Base-by-base conservation (phyloP, 495 filamentous ascomycete species). In the Aspergillus mulundensis region DNA sequence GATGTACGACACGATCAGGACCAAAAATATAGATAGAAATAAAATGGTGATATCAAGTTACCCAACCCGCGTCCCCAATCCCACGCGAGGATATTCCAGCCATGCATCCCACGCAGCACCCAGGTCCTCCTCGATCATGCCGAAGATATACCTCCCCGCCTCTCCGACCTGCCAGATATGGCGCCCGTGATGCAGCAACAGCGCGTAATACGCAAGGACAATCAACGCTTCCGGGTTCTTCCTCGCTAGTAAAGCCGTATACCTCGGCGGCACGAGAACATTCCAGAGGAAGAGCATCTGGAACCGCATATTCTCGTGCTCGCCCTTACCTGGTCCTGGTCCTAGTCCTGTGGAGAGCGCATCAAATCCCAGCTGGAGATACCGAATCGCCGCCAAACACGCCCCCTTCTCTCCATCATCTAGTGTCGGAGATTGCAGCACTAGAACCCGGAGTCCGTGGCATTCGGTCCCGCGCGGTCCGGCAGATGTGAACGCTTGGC, bases 121-220 rank as follows among this genome's bases (percentile, higher is more conserved):
- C 8, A 77, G 64, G 58, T 70, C 64, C 10, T 60, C 50, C n/a
- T 15, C 42, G 50, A 48, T 18, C 45, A 48, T 34, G 1, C 40
- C 25, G 57, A 77, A 50, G 1, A 77, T 49, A 36, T 71, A 62
- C n/a, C 45, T 46, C 21, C 74, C 76, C 1, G 72, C 60, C 43
- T 66, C 51, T 4, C 73, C 70, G 32, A 76, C 58, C 48, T 62
- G 61, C 76, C 76, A 79, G 51, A 59, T 67, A 11, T 59, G 28
- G n/a, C 67, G 54, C 16, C 59, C 53, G 14, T 54, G 54, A 57
- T 77, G 64, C 34, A 77, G 50, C 8, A 75, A 16, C n/a, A 74
- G 57, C 0, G 67, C 61, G 57, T 70, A 77, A 52, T 74, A 69
- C 3, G 66, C 70, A n/a, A 77, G 56, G 6, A 79, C 60, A 10